A percentile compares a stretch with the other conserved stretches of the same genome.
phyloP scores from a whole-genome alignment of 768 basidiomycete species.

The Hypsizygus marmoreus region DNA sequence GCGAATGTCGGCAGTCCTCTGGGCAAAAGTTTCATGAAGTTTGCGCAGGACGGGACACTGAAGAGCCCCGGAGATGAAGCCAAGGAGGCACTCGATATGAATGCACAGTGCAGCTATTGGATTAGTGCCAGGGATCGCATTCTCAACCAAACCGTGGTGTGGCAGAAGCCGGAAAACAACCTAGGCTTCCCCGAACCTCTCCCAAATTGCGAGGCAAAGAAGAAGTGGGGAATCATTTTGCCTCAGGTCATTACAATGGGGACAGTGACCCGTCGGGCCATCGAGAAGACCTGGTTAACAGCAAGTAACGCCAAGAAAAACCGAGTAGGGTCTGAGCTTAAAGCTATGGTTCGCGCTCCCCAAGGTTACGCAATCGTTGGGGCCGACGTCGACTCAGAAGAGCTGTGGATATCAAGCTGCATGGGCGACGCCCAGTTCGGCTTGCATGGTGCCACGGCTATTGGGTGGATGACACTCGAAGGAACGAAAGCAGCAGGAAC shows the following conservation, averaged over 20 bases:
- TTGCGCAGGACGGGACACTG: slow-evolving; percentile 83
- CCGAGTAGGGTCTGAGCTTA: slow-evolving; percentile 96
- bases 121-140: slow-evolving; percentile 92
- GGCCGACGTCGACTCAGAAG: slow-evolving; percentile 98
- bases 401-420: slow-evolving; percentile 97
- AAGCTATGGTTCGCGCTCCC: slow-evolving; percentile 96
- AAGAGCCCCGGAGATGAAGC: slow-evolving; percentile 82
- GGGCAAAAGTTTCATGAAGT: slow-evolving; percentile 86
- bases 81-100: slow-evolving; percentile 85
- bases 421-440: slow-evolving; percentile 99
- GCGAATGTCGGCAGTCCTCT: slow-evolving; percentile 96
- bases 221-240: slow-evolving; percentile 88
- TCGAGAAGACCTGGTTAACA: slow-evolving; percentile 98
- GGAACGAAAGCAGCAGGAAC: slow-evolving; percentile 94
- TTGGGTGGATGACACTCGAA: slow-evolving; percentile 99
- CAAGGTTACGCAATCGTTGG: slow-evolving; percentile 93
- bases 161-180: slow-evolving; percentile 56
- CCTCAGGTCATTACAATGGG: slow-evolving; percentile 99
- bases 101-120: slow-evolving; percentile 97
- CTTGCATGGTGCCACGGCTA: slow-evolving; percentile 91
- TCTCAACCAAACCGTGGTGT: slow-evolving; percentile 89
- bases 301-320: slow-evolving; percentile 98
- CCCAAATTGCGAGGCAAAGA: slow-evolving; percentile 18
- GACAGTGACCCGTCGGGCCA: slow-evolving; percentile 94
- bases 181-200: slow-evolving; percentile 49